A percentile compares a stretch with the other conserved stretches of the same genome.
Conservation (phyloP, 257 asterid genomes). For the Nicotiana attenuata region DNA sequence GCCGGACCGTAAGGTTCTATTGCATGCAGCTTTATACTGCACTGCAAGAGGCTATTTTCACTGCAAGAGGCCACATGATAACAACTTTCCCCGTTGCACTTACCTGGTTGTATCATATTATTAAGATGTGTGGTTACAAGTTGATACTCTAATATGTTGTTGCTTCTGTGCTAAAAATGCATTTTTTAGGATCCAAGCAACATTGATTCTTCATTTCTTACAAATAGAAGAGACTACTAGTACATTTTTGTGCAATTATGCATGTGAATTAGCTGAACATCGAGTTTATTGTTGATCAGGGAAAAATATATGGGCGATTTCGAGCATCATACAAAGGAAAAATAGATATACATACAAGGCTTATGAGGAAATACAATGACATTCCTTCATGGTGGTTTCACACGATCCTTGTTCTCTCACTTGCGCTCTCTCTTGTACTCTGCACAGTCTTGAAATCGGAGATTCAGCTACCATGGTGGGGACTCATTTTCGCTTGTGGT, state of each 20-base stretch:
- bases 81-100: background rate
- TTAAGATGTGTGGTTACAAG: background rate
- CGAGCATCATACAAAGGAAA: conserved; percentile 36
- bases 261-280: too few species aligned
- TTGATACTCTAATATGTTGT: background rate
- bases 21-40: too few species aligned
- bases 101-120: background rate
- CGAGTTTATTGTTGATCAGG: conserved; percentile 16
- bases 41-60: too few species aligned
- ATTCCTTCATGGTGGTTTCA: conserved; percentile 76
- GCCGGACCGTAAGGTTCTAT: too few species aligned
- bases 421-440: conserved; percentile 40
- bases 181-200: background rate
- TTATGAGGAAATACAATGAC: conserved; percentile 58
- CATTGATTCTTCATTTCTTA: background rate
- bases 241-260: too few species aligned
- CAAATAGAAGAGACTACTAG: too few species aligned
- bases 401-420: conserved; percentile 30
- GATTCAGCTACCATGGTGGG: conserved; percentile 89
- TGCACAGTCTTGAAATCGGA: conserved; percentile 53
- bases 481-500: conserved; percentile 38
- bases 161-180: background rate
- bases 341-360: conserved; percentile 58
- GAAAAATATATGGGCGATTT: conserved; percentile 29
- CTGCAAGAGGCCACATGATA: too few species aligned